Percentiles rank a stretch among this genome's conserved stretches.
These are phyloP conservation scores for Arxiozyma telluris DNA, from an alignment of 1,139 yeast species.

Conservation along the genomic window DNA sequence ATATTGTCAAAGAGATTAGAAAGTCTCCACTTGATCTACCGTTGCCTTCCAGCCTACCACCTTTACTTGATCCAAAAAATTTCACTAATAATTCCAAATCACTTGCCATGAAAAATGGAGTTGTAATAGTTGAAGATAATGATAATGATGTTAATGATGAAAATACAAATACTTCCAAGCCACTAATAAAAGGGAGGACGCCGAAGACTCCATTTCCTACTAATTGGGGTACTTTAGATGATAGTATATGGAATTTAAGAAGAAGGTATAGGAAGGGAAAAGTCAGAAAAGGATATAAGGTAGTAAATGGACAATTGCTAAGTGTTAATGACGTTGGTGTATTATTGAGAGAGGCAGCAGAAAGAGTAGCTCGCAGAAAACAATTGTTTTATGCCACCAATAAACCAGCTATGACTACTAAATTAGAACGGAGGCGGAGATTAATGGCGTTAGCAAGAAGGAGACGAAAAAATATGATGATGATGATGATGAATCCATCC, in stretches of 20 bases:
- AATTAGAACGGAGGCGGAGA: not conserved
- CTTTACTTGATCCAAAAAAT: not conserved
- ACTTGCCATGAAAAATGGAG: not conserved
- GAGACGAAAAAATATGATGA: not conserved
- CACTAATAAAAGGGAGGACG: not conserved
- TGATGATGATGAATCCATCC: too few relatives aligned
- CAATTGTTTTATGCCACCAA: not conserved
- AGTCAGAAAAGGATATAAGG: constrained; percentile 13
- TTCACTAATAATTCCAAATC: not conserved
- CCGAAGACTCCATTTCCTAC: not conserved
- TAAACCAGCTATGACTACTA: not conserved
- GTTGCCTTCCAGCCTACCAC: not conserved
- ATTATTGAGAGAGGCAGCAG: constrained; percentile 18
- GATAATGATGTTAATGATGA: too few relatives aligned
- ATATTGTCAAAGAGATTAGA: not conserved
- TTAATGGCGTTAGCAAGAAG: not conserved
- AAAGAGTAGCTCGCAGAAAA: constrained; percentile 1
- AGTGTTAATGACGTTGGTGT: constrained; percentile 19
- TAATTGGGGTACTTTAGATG: not conserved
- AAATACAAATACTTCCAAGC: not conserved
- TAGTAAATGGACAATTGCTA: constrained; percentile 25
- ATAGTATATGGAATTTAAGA: not conserved
- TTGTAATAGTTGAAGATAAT: not conserved
- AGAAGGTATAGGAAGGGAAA: constrained; percentile 3
- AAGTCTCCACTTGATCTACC: not conserved